Percentiles rank a stretch among this genome's conserved stretches.
These are phyloP conservation scores for Linnemannia exigua DNA, from an alignment of 192 early-diverging fungal species.

Conservation along the genomic window DNA sequence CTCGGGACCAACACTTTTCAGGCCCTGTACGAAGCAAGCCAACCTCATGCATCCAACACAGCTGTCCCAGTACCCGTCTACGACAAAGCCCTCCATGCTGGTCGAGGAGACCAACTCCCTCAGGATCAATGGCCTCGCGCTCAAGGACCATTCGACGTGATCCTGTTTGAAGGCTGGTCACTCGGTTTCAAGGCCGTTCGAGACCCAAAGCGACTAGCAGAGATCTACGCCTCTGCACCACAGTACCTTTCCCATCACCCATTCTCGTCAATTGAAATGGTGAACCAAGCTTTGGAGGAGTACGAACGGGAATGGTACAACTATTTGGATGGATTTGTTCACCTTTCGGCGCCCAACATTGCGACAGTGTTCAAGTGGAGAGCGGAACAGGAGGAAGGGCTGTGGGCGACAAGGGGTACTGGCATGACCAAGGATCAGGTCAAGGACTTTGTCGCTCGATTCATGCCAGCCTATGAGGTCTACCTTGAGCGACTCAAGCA, in stretches of 20 bases:
- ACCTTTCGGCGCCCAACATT: conserved; percentile 72
- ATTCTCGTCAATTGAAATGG: conserved; percentile 54
- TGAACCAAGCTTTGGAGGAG: conserved; percentile 64
- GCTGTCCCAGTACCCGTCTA: conserved; percentile 77
- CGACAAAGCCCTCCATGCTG: conserved; percentile 83
- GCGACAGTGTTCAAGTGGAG: conserved; percentile 88
- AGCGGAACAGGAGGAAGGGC: conserved; percentile 84
- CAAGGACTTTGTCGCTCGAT: conserved; percentile 85
- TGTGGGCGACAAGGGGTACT: conserved; percentile 60
- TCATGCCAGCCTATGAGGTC: conserved; percentile 88
- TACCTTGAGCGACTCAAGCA: conserved; percentile 65
- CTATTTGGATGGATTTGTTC: conserved; percentile 84
- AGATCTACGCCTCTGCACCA: conserved; percentile 33
- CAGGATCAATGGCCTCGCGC: conserved; percentile 69
- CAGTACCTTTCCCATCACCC: conserved; percentile 52
- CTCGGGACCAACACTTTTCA: conserved; percentile 71
- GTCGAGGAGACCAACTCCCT: conserved; percentile 84
- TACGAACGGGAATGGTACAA: conserved; percentile 76
- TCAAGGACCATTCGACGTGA: conserved; percentile 74
- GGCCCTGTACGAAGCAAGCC: conserved; percentile 56
- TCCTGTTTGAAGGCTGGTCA: conserved; percentile 96
- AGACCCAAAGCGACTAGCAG: conserved; percentile 11
- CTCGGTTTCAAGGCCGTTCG: conserved; percentile 84
- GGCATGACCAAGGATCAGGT: conserved; percentile 85
- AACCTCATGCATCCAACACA: background rate